Base-by-base conservation (phyloP, 768 basidiomycete species). In the Cystobasidiopsis lactophilus region DNA sequence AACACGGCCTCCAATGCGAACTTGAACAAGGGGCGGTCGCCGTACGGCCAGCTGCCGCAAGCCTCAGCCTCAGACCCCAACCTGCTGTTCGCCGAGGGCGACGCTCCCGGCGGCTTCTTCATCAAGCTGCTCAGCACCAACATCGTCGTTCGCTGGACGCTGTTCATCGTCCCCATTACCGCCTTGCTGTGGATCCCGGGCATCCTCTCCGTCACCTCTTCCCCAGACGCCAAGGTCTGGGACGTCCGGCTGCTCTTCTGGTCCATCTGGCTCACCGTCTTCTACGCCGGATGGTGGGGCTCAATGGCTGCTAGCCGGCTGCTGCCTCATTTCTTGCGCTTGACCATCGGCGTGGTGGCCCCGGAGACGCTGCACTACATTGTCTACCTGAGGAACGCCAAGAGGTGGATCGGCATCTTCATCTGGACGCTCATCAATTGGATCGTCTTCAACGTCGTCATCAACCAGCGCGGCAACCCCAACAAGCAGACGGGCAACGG, bases 261-360 rank as follows among this genome's bases (percentile, higher is more conserved):
- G 40, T 81, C 78, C 54, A 77, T 85, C 52, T 91, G 84, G 83
- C 67, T 86, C 27, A 75, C 72, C 37, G 75, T 88, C 30, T 68
- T 75, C 3, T 91, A 85, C 85, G 75, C 57, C 75, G 78, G 80
- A 18, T 88, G 82, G 79, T 88, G 83, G 84, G 75, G 68, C 31
- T 69, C 77, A 3, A 71, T 81, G 29, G 82, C 80, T 10, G 63
- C 66, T 18, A 72, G 79, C 40, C 63, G 67, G 63, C 53, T 69
- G 29, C 57, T 66, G 19, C 71, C 69, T n/a, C 54, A 49, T 5
- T 29, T 63, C 10, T 37, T 60, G 2, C 50, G 50, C 24, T 65
- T 72, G 27, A 85, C 82, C 0, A 40, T 88, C 37, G 85, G 84
- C 37, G 66, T 79, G 39, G 74, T 88, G 43, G 77, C 82, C 10